Percentiles rank a stretch among this genome's conserved stretches.
phyloP scores from a whole-genome alignment of 345 rosid species.

The Leavenworthia alabamica region DNA sequence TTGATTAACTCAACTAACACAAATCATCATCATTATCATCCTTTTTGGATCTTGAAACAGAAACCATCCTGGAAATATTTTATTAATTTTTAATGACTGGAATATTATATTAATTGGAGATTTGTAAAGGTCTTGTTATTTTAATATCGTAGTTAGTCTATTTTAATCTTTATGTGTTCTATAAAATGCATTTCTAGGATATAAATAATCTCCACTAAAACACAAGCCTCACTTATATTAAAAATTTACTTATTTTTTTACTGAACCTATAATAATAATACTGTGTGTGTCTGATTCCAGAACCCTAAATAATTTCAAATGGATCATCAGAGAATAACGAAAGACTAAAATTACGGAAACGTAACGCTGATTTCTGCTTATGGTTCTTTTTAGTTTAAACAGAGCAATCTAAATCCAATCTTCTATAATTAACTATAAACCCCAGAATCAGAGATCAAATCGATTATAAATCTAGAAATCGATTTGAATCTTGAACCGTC shows the following conservation, averaged over 20 bases:
- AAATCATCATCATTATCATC: not conserved
- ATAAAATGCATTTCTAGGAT: not conserved
- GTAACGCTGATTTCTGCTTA: not conserved
- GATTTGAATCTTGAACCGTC: not conserved
- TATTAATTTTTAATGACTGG: no score
- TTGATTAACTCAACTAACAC: conserved; percentile 5
- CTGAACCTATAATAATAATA: not conserved
- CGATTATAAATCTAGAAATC: not conserved
- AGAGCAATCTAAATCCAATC: not conserved
- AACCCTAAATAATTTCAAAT: not conserved
- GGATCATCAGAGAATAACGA: not conserved
- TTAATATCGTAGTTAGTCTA: no score
- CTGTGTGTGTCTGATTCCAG: not conserved
- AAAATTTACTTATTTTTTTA: not conserved
- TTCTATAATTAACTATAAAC: not conserved
- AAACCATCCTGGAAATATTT: not conserved
- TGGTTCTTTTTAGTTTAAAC: not conserved
- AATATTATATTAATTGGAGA: no score
- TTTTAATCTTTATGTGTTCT: not conserved
- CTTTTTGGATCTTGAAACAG: conserved; percentile 3
- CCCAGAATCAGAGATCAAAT: not conserved
- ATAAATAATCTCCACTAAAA: not conserved
- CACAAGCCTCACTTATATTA: not conserved
- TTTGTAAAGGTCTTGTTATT: no score
- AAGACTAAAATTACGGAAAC: not conserved